Evolutionary conservation across 805 yeast genomes (phyloP), one percentile per base, ranked within the genome.

Genomic region (Jamesozyma hellenica): DNA sequence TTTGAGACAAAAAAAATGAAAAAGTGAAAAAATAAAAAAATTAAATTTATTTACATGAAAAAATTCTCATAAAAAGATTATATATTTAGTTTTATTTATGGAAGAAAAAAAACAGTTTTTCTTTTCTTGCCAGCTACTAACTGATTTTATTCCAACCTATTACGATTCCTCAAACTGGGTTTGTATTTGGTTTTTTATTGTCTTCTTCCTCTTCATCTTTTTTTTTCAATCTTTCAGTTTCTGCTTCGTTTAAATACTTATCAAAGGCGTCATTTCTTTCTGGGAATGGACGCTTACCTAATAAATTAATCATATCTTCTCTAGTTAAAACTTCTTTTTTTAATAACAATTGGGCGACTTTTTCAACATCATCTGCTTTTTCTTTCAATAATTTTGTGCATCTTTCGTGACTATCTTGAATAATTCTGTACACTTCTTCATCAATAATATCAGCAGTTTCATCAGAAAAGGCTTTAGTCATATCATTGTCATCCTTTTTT

Each of bases 231-330:
- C 42, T 51, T 30, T 50, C 48, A 4, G 60, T 53, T 32, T 55
- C 60, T 15, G 39, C 43, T 28, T 53, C 54, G 35, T 58, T 56
- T 39, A 58, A 45, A 39, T 56, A 59, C 34, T 60, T 59, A 44
- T 57, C 59, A 62, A 87, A 86, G 4, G 95, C 96, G 51, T 85
- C 95, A 54, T 85, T 87, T 47, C 75, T 79, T 58, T 87, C 95
- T 17, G 84, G 81, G 71, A 82, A 92, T 11, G 95, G 96, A 46
- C 99, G 74, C 58, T 82, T 82, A 11, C 99, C 99, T 35, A 92
- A 64, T 39, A 92, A 59, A 39, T 83, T 71, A 42, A 88, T 78
- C 94, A 92, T 86, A 56, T 92, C 98, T 51, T 85, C 94, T 60
- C 98, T 76, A 4, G 95, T 85, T 21, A 92, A 71, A 13, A 86